These are phyloP conservation scores for Clonostachys byssicola DNA, from an alignment of 2,329 filamentous ascomycete species.

Conservation along the genomic window DNA sequence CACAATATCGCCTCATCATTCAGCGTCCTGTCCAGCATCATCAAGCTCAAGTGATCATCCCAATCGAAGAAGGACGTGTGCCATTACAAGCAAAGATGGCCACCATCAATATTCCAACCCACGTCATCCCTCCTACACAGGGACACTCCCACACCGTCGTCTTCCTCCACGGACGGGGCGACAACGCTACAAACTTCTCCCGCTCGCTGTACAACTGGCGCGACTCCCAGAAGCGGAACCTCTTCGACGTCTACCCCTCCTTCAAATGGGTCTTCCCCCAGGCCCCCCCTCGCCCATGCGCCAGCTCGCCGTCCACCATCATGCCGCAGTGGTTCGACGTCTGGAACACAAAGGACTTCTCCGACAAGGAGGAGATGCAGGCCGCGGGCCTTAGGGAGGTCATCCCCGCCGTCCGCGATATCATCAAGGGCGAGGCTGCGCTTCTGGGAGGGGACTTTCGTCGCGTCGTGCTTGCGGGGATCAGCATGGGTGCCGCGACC, in stretches of 20 bases:
- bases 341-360: slow-evolving; percentile 32
- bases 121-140: too few species aligned
- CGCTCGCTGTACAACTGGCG: slow-evolving; percentile 18
- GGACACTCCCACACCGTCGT: slow-evolving; percentile 34
- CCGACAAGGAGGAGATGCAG: slow-evolving; percentile 36
- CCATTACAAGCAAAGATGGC: too few species aligned
- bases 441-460: slow-evolving; percentile 27
- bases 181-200: slow-evolving; percentile 24
- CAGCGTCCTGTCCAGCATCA: too few species aligned
- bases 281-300: slow-evolving; percentile 23
- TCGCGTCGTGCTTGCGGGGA: slow-evolving; percentile 35
- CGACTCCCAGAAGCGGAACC: slow-evolving; percentile 21
- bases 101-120: too few species aligned
- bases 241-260: slow-evolving; percentile 33
- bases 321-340: slow-evolving; percentile 48
- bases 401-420: slow-evolving; percentile 19
- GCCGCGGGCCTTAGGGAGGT: slow-evolving; percentile 30
- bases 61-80: too few species aligned
- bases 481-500: slow-evolving; percentile 40
- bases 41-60: too few species aligned
- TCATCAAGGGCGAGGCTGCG: slow-evolving; percentile 27
- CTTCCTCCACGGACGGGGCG: slow-evolving; percentile 41
- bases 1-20: too few species aligned
- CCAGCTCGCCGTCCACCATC: slow-evolving; percentile 9
- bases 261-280: slow-evolving; percentile 46